Evolutionary conservation across 805 yeast species (phyloP), one percentile per base, ranked within the genome.

Genomic region (Barnettozyma californica): DNA sequence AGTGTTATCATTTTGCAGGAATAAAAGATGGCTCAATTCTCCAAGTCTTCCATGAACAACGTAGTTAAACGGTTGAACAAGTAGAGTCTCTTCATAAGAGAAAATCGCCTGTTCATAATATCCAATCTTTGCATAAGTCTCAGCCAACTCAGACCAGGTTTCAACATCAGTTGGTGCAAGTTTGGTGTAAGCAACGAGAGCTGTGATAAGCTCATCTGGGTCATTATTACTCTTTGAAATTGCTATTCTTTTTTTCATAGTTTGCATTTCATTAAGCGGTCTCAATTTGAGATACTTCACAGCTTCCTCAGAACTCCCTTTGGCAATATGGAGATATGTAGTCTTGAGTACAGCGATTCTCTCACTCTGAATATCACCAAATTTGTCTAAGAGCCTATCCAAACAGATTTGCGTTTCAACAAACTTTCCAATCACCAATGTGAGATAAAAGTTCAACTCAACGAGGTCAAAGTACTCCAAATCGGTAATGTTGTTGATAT

Each of bases 121-220:
- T 1, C 90, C 90, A 9, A 74, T 52, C 13, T 68, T 62, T 21
- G 65, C 65, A 62, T 92, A 92, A n/a, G 76, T 69, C 34, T 80
- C 78, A 4, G 81, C 84, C 47, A 90, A 70, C 64, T 87, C 95
- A 43, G 81, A 73, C 96, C 95, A 89, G 2, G 85, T 69, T 53
- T 84, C 81, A 2, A 78, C 69, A 64, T 94, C 98, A 19, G 83
- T 63, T 1, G 97, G 96, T 56, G 77, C 80, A 44, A 74, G 67
- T 47, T 81, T 83, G 45, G 87, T 65, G 54, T 75, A 78, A 33
- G 70, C 74, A 10, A 70, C 68, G 55, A 91, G 70, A 46, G 74
- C 76, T 33, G 71, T 68, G 41, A 87, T 74, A 62, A 80, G 87
- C n/a, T 65, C 68, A 18, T 48, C 51, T 3, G 40, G 18, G 16